Evolutionary conservation across 345 rosid genomes (phyloP).

Genomic region (Barbarea vulgaris): DNA sequence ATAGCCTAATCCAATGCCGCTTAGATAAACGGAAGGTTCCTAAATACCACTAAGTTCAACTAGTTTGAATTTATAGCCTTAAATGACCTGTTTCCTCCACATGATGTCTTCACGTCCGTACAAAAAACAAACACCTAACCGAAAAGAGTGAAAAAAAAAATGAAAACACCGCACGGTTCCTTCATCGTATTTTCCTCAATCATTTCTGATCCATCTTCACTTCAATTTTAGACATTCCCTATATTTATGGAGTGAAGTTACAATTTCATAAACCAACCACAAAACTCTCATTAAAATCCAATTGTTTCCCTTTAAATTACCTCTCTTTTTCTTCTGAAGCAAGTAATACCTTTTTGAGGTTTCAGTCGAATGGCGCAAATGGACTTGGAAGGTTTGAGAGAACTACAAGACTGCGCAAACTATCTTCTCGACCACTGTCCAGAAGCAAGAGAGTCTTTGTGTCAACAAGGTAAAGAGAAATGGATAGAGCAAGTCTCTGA

Average conservation of each 20-base stretch:
- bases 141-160: neutral
- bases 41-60: conserved; percentile 22
- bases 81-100: conserved; percentile 42
- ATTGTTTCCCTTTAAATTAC: neutral
- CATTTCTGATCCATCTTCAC: conserved; percentile 24
- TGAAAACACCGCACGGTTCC: conserved; percentile 27
- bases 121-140: conserved; percentile 17
- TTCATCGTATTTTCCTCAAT: conserved; percentile 48
- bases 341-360: conserved; percentile 10
- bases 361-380: conserved; percentile 45
- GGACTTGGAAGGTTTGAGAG: conserved; percentile 63
- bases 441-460: conserved; percentile 48
- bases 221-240: neutral
- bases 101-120: conserved; percentile 45
- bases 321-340: conserved; percentile 6
- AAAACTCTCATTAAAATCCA: neutral
- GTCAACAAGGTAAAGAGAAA: conserved; percentile 48
- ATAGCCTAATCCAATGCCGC: neutral
- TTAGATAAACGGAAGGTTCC: conserved; percentile 31
- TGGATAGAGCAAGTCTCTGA: conserved; percentile 63
- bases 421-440: conserved; percentile 66
- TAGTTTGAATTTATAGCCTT: conserved; percentile 23
- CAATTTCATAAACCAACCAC: neutral
- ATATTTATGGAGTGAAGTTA: conserved; percentile 5
- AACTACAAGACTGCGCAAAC: conserved; percentile 68